These are phyloP conservation scores for Tetrahymena elliotti DNA, from an alignment of 73 alveolate species.

Conservation along the genomic window DNA sequence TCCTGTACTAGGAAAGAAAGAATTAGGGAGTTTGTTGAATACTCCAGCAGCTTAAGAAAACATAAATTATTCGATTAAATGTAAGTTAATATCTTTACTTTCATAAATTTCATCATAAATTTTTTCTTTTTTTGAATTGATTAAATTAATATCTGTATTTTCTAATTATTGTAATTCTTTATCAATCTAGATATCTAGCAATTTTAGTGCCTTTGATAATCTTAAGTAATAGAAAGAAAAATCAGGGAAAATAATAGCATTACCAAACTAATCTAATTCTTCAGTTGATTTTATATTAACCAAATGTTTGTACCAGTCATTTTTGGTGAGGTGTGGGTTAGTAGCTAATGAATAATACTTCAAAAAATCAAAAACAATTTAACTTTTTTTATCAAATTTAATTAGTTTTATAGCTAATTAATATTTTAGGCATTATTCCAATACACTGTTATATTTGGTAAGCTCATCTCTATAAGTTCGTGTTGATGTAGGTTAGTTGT, in stretches of 20 bases:
- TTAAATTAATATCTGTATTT: neutral
- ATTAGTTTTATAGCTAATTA: neutral
- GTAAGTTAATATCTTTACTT: neutral
- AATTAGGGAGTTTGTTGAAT: neutral
- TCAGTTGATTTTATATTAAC: neutral
- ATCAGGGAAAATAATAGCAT: neutral
- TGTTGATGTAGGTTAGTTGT: neutral
- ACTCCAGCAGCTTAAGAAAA: neutral
- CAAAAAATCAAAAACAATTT: neutral
- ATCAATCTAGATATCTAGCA: neutral
- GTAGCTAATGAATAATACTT: neutral
- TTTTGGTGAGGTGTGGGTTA: neutral
- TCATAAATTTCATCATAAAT: neutral
- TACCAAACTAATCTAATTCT: neutral
- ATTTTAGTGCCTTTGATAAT: neutral
- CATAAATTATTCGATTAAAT: neutral
- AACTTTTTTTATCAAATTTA: neutral
- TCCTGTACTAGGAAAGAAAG: neutral
- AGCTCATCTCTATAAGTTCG: neutral
- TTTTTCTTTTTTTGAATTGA: too few relatives aligned
- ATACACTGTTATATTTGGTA: neutral
- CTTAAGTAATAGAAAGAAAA: neutral
- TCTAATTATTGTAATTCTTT: neutral
- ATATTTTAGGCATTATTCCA: neutral
- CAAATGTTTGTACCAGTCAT: neutral